Conservation (phyloP, 345 rosid genomes). For the Eucalyptus virginea region DNA sequence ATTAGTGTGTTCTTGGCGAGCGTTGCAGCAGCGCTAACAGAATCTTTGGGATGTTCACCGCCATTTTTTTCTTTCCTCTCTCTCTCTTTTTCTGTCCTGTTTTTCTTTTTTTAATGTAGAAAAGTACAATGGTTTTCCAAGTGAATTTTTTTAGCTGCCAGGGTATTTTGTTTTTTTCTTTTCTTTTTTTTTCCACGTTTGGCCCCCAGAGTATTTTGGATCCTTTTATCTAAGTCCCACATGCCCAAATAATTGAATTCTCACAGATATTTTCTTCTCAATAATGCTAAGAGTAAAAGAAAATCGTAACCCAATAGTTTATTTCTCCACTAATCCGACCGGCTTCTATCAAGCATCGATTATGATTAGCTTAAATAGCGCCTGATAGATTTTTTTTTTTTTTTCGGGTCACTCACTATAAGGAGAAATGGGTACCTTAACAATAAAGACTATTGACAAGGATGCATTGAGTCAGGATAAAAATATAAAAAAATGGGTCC, state of each 20-base stretch:
- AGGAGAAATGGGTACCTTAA: neutral
- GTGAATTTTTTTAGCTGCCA: neutral
- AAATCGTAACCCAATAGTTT: neutral
- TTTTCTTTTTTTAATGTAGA: neutral
- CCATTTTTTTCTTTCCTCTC: neutral
- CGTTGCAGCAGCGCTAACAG: neutral
- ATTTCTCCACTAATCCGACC: fast-evolving
- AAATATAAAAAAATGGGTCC: neutral
- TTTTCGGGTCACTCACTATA: fast-evolving
- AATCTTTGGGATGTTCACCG: neutral
- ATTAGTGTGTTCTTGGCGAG: neutral
- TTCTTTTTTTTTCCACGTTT: neutral
- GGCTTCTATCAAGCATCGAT: neutral
- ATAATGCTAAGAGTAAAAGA: neutral
- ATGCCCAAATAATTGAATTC: neutral
- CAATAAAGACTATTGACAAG: neutral
- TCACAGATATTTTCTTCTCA: neutral
- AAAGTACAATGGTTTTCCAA: neutral
- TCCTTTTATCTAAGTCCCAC: neutral
- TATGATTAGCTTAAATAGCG: neutral
- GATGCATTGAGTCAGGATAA: neutral
- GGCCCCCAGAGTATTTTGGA: neutral
- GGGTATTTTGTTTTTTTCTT: neutral
- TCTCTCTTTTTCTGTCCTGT: neutral
- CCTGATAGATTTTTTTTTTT: no score